A percentile compares a stretch with the other conserved stretches of the same genome.
These are phyloP conservation scores for Papiliotrema nemorosa DNA, from an alignment of 1,284 basidiomycete species.

Conservation along the genomic window DNA sequence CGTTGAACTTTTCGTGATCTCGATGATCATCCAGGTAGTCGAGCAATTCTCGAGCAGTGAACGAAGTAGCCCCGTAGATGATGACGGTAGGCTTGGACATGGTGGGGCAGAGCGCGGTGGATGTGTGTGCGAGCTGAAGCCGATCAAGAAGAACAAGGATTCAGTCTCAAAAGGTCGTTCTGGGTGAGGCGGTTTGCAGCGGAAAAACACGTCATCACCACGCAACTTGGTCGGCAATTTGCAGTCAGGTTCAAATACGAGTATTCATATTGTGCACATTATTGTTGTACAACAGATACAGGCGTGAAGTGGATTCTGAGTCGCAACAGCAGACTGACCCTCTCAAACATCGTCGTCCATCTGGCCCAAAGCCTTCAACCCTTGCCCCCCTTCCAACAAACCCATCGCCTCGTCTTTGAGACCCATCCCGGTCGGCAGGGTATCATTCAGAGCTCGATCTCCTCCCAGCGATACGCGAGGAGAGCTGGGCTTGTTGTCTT, in stretches of 20 bases:
- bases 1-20: conserved; percentile 27
- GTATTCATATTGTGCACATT: too few species aligned
- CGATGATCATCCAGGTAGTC: conserved; percentile 41
- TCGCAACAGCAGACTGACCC: too few species aligned
- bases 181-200: too few species aligned
- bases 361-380: conserved; percentile 31
- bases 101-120: background rate
- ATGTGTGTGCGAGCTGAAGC: too few species aligned
- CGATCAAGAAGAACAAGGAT: too few species aligned
- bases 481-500: conserved; percentile 12
- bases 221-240: too few species aligned
- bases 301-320: too few species aligned
- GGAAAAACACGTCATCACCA: too few species aligned
- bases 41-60: conserved; percentile 37
- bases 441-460: background rate
- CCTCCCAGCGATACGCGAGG: conserved; percentile 14
- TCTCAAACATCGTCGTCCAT: conserved; percentile 6
- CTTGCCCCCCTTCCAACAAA: conserved; percentile 20
- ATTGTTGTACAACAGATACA: too few species aligned
- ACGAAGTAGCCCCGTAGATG: conserved; percentile 47
- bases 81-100: conserved; percentile 31
- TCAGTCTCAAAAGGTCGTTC: too few species aligned
- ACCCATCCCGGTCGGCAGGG: conserved; percentile 26
- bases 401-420: conserved; percentile 32
- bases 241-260: too few species aligned